Evolutionary conservation across 768 basidiomycete species (phyloP).

Genomic region (Podaxis mareebaensis): DNA sequence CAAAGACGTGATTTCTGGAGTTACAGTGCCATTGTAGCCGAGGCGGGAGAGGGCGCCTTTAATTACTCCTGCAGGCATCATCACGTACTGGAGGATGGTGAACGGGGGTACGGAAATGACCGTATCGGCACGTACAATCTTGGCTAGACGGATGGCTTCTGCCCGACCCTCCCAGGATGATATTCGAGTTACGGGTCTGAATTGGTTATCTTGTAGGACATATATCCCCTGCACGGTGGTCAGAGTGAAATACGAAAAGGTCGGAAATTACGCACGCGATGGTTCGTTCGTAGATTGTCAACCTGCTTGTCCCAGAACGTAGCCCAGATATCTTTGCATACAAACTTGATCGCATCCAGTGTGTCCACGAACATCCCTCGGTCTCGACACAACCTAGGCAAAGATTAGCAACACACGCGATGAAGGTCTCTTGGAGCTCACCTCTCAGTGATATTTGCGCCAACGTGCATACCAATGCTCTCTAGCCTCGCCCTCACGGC

Average conservation of each 20-base stretch:
- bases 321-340: conserved; percentile 96
- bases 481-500: conserved; percentile 71
- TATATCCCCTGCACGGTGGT: conserved; percentile 71
- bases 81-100: conserved; percentile 58
- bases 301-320: conserved; percentile 94
- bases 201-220: conserved; percentile 89
- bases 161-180: conserved; percentile 80
- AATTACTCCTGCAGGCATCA: conserved; percentile 82
- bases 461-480: conserved; percentile 83
- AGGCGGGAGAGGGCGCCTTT: conserved; percentile 79
- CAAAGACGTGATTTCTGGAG: conserved; percentile 74
- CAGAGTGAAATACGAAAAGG: not conserved
- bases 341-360: conserved; percentile 89
- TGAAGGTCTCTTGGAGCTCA: conserved; percentile 32
- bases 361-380: conserved; percentile 77
- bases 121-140: conserved; percentile 49
- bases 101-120: not conserved
- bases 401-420: not conserved
- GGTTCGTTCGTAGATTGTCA: conserved; percentile 93
- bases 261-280: conserved; percentile 59
- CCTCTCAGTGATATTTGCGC: conserved; percentile 86
- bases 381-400: conserved; percentile 70
- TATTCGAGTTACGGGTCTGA: conserved; percentile 80
- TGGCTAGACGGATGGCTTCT: conserved; percentile 71
- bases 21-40: conserved; percentile 73